Percentiles rank a stretch among this genome's conserved stretches.
Evolutionary conservation across 371 early-diverging fungal genomes (phyloP).

Genomic region (Apophysomyces sp.): DNA sequence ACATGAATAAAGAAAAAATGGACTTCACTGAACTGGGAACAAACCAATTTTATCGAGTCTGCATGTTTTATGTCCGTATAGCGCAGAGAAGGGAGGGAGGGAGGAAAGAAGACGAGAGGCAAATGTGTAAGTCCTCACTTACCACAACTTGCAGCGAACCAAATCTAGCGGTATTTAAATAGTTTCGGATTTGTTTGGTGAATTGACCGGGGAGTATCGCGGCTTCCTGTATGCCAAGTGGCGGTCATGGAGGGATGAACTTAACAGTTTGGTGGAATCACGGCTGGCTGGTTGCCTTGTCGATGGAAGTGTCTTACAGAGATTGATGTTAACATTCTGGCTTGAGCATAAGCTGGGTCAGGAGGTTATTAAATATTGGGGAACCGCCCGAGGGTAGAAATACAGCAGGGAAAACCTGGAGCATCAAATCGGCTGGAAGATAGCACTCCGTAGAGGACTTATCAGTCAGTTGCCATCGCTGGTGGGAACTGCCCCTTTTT

Average conservation of each 20-base stretch:
- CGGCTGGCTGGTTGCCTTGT: conserved; percentile 38
- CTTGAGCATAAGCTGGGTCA: conserved; percentile 33
- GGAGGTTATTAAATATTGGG: conserved; percentile 58
- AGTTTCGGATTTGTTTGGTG: not conserved
- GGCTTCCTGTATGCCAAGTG: conserved; percentile 46
- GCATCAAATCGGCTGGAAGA: conserved; percentile 56
- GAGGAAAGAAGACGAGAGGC: not conserved
- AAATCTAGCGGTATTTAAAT: not conserved
- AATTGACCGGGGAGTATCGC: conserved; percentile 40
- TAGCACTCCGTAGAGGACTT: conserved; percentile 55
- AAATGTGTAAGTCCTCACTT: not conserved
- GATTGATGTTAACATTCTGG: conserved; percentile 53
- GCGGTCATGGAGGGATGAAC: conserved; percentile 52
- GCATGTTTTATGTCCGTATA: too few relatives aligned
- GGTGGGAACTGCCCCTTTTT: conserved; percentile 47
- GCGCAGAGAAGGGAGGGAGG: not conserved
- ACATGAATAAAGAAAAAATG: too few relatives aligned
- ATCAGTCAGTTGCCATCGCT: conserved; percentile 34
- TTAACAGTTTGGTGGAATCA: conserved; percentile 37
- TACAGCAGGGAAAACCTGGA: conserved; percentile 64
- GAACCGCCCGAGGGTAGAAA: conserved; percentile 61
- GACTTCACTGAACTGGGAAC: too few relatives aligned
- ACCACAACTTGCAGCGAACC: not conserved
- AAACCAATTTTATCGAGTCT: too few relatives aligned
- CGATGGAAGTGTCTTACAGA: conserved; percentile 53